Evolutionary conservation across 352 stramenopile genomes (phyloP), one percentile per base, ranked within the genome.

Genomic region (Pythium insidiosum): DNA sequence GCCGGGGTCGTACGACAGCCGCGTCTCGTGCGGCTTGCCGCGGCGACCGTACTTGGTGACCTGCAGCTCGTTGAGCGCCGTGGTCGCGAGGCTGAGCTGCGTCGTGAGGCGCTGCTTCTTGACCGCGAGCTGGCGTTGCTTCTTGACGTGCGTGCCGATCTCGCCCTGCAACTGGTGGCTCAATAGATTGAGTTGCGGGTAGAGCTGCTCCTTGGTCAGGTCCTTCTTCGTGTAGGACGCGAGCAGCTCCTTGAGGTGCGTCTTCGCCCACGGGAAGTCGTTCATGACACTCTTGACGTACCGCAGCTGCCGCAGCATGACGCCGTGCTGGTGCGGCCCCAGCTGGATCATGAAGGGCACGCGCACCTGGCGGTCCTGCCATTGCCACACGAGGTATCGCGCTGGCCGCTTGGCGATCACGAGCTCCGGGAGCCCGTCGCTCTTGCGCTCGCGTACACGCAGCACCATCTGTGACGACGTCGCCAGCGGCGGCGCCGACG

Each of bases 241-340:
- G 18, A 91, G 38, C 16, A 91, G 46, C 12, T 76, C 58, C 13
- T 73, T 74, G 10, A 91, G 43, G 26, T 84, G 73, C 4, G 71
- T 56, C 51, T 91, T 91, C 1, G 75, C 78, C 78, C 78, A 91
- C 26, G 78, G 75, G n/a, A 88, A 58, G 18, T 91, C 71, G 41
- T 88, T 72, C 78, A 88, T 91, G 36, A 85, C 74, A 6, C 64
- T 70, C 56, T 88, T 88, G 30, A 91, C 67, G 53, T 84, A 91
- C n/a, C 78, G 75, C 18, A 91, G 46, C 38, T 91, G 78, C 2
- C 66, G 59, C n/a, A 91, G 34, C 78, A 91, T 91, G 38, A 91
- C 65, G 5, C 69, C 65, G 36, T 91, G 78, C 49, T 91, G 78
- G 6, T 83, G 65, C 28, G 78, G 75, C 0, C 78, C 78, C 23